Percentiles rank a stretch among this genome's conserved stretches.
Evolutionary conservation across 2,329 filamentous ascomycete species (phyloP).

Genomic region (Ilyonectria mors-panacis): DNA sequence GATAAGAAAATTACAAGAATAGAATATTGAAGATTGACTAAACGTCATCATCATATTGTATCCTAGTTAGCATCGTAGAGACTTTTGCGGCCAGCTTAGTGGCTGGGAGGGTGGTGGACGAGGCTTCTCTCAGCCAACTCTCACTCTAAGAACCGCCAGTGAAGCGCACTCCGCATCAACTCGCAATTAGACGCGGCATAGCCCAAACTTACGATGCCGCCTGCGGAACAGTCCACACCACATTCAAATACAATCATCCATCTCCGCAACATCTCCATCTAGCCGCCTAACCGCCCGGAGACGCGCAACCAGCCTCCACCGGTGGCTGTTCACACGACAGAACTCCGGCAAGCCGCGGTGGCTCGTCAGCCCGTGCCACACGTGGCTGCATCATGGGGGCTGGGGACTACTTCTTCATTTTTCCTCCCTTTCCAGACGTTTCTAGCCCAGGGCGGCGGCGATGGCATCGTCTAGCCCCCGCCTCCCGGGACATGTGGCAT

Average conservation of each 20-base stretch:
- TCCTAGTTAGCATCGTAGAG: background rate
- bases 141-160: background rate
- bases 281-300: slow-evolving; percentile 38
- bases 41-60: background rate
- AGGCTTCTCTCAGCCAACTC: background rate
- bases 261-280: background rate
- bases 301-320: slow-evolving; percentile 29
- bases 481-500: slow-evolving; percentile 1
- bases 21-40: background rate
- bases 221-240: background rate
- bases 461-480: slow-evolving; percentile 1
- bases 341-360: slow-evolving; percentile 22
- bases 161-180: background rate
- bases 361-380: slow-evolving; percentile 19
- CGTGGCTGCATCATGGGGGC: background rate
- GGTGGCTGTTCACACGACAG: slow-evolving; percentile 18
- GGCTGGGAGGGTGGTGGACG: background rate
- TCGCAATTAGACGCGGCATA: background rate
- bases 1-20: background rate
- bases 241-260: background rate
- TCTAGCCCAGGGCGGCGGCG: background rate
- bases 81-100: background rate
- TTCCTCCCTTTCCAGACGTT: background rate
- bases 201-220: background rate
- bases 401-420: background rate